Evolutionary conservation across 805 yeast genomes (phyloP).

Genomic region (Wickerhamiella kurtzmanii): DNA sequence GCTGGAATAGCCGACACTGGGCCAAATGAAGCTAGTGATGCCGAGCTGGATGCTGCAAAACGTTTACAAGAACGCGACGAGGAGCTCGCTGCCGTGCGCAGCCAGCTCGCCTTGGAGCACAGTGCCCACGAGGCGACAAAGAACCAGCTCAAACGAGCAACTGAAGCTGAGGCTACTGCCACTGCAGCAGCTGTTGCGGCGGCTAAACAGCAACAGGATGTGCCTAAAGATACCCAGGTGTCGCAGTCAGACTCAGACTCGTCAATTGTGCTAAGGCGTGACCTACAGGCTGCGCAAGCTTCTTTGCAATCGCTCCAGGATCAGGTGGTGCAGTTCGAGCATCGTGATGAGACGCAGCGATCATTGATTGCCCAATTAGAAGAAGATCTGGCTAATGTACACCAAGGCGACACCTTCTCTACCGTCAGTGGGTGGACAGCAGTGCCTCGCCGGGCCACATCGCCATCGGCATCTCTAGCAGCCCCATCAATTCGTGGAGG

Average conservation of each 20-base stretch:
- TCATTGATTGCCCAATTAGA: slow-evolving; percentile 52
- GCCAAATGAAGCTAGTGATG: not conserved
- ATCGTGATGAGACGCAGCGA: slow-evolving; percentile 29
- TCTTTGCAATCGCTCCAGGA: slow-evolving; percentile 20
- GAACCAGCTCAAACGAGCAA: not conserved
- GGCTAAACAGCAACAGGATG: slow-evolving; percentile 3
- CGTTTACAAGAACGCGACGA: slow-evolving; percentile 8
- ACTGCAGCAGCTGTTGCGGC: slow-evolving; percentile 20
- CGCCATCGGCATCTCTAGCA: slow-evolving; percentile 24
- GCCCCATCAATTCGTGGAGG: slow-evolving; percentile 4
- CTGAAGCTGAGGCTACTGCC: too few relatives aligned
- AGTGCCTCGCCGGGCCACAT: slow-evolving; percentile 21
- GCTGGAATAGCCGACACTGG: slow-evolving; percentile 21
- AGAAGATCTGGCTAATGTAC: slow-evolving; percentile 39
- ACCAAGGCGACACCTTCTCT: slow-evolving; percentile 20
- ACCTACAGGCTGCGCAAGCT: slow-evolving; percentile 1
- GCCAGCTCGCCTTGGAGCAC: slow-evolving; percentile 2
- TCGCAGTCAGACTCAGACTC: slow-evolving; percentile 8
- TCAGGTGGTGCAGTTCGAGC: slow-evolving; percentile 3
- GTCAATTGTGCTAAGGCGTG: slow-evolving; percentile 4
- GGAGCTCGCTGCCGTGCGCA: slow-evolving; percentile 7
- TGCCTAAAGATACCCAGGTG: slow-evolving; percentile 13
- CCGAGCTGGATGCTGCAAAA: slow-evolving; percentile 15
- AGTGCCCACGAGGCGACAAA: not conserved
- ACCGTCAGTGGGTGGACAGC: slow-evolving; percentile 27